Base-by-base conservation (phyloP, 2,329 filamentous ascomycete species). In the Trichoderma koningiopsis region DNA sequence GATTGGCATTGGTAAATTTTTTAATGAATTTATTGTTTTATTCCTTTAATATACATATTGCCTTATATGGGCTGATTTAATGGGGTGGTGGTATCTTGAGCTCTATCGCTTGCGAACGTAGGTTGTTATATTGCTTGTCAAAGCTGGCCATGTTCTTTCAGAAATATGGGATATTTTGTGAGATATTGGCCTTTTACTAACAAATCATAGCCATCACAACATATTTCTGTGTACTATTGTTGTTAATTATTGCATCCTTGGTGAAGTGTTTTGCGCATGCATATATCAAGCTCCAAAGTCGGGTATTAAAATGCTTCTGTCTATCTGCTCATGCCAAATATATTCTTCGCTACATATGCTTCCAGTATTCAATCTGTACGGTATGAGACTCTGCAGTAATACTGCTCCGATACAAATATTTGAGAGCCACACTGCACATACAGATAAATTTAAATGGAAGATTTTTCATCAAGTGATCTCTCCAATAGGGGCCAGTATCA, bases 171-270 rank as follows among this genome's bases (percentile, higher is more conserved):
- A 56, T 33, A 19, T 5, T 33, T 8, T 7, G 19, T n/a, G n/a
- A n/a, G n/a, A n/a, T n/a, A n/a, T n/a, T n/a, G n/a, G n/a, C n/a
- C n/a, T n/a, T n/a, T 13, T 7, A 16, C 4, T 16, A 56, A 55
- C 4, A 10, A 5, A 31, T 31, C 52, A 19, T n/a, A 14, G 1
- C 8, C 0, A 3, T 2, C 11, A 4, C n/a, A 2, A 5, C 0
- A 5, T 7, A 4, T 33, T 56, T 24, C 19, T 11, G 11, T 22
- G 10, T 4, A 3, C 27, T 31, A 29, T 22, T 8, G 31, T 11
- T 3, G 8, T 31, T 22, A n/a, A 1, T 56, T 33, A 33, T 33
- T 3, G 4, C 27, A 10, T 31, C 3, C 24, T 55, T 55, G 5
- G 27, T n/a, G 3, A 10, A 19, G 19, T 43, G 40, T n/a, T 43